These are phyloP conservation scores for Yamadazyma laniorum DNA, from an alignment of 805 yeast genomes.

Conservation along the genomic window DNA sequence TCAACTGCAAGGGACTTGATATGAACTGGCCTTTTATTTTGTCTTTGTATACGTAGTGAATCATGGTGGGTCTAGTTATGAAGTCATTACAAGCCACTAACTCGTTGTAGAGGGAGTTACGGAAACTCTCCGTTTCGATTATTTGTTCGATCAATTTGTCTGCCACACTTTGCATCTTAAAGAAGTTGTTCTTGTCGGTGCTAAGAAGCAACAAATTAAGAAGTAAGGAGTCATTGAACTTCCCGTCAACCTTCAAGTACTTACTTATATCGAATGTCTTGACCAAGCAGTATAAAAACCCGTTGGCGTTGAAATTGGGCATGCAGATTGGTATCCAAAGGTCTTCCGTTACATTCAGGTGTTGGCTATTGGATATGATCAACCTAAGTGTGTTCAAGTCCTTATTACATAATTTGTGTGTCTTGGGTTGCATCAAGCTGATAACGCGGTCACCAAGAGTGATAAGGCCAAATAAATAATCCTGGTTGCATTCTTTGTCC, in stretches of 20 bases:
- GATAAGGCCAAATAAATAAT: slow-evolving; percentile 70
- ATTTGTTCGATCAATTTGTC: slow-evolving; percentile 44
- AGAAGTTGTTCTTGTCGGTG: slow-evolving; percentile 77
- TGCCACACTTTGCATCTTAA: slow-evolving; percentile 64
- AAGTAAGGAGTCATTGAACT: slow-evolving; percentile 6
- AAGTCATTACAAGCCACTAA: slow-evolving; percentile 12
- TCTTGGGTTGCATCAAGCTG: slow-evolving; percentile 69
- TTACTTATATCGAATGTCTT: slow-evolving; percentile 33
- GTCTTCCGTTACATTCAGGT: slow-evolving; percentile 48
- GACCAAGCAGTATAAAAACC: slow-evolving; percentile 81
- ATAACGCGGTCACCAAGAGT: slow-evolving; percentile 65
- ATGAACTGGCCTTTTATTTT: slow-evolving; percentile 65
- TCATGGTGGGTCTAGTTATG: slow-evolving; percentile 33
- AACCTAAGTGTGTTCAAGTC: slow-evolving; percentile 76
- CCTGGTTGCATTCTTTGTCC: slow-evolving; percentile 24
- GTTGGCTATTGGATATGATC: slow-evolving; percentile 51
- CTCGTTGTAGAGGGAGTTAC: slow-evolving; percentile 23
- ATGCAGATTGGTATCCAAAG: slow-evolving; percentile 93
- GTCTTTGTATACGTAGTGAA: slow-evolving; percentile 81
- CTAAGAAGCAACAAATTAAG: slow-evolving; percentile 50
- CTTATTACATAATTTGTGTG: slow-evolving; percentile 75
- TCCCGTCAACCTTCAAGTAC: slow-evolving; percentile 16
- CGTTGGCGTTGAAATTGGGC: slow-evolving; percentile 85
- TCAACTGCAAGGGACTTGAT: slow-evolving; percentile 33
- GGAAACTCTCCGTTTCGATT: slow-evolving; percentile 20